Percentiles rank a stretch among this genome's conserved stretches.
Conservation (phyloP, 305 asterid species). For the Solanum hybrid region DNA sequence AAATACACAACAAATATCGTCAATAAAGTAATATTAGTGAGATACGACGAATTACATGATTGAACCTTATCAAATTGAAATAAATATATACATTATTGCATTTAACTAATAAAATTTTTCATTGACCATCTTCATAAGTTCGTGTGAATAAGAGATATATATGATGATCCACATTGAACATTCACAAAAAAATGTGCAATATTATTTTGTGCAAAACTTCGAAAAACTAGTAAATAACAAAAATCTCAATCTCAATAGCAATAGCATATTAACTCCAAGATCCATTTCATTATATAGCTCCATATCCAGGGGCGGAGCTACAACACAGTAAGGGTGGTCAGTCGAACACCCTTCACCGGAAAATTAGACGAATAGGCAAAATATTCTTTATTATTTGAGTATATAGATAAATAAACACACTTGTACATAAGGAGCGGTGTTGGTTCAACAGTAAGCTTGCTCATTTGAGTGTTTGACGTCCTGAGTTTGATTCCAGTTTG, state of each 20-base stretch:
- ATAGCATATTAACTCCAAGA: not conserved
- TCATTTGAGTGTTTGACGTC: not conserved
- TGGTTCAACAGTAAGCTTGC: not conserved
- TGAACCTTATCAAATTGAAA: no score
- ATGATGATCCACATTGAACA: no score
- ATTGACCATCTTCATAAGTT: no score
- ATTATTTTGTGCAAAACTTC: no score
- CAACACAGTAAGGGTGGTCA: not conserved
- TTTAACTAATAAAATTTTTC: no score
- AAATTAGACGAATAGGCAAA: not conserved
- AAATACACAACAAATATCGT: no score
- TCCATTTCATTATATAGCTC: not conserved
- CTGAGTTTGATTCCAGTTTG: not conserved
- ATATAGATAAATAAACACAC: not conserved
- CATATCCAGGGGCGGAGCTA: not conserved
- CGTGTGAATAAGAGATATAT: no score
- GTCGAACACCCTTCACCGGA: not conserved
- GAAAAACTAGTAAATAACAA: not conserved
- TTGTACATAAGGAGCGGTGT: not conserved
- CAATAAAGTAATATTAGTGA: no score
- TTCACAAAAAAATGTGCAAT: no score
- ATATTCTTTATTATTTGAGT: not conserved
- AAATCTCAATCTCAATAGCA: not conserved
- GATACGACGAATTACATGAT: no score
- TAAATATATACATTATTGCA: no score